phyloP scores from a whole-genome alignment of 345 rosid species.

The Excoecaria agallocha region DNA sequence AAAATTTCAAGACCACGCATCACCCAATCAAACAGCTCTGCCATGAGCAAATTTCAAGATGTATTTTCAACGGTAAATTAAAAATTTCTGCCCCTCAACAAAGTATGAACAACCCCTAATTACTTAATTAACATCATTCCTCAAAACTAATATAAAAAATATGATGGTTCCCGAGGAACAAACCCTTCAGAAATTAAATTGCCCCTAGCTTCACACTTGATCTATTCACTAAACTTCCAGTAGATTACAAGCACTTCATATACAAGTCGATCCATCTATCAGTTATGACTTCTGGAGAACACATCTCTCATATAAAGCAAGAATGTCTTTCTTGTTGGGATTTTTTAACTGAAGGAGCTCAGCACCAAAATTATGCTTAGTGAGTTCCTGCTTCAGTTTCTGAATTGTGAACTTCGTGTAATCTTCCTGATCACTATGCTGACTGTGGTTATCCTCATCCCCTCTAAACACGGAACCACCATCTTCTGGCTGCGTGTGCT shows the following conservation, averaged over 20 bases:
- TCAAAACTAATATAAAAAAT: background rate
- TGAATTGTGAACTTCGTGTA: constrained; percentile 70
- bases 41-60: background rate
- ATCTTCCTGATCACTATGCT: constrained; percentile 59
- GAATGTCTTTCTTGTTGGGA: constrained; percentile 77
- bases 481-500: constrained; percentile 51
- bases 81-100: background rate
- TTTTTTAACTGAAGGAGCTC: constrained; percentile 71
- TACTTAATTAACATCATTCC: background rate
- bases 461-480: constrained; percentile 62
- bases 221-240: constrained; percentile 1
- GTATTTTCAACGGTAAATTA: background rate
- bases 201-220: background rate
- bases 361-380: constrained; percentile 75
- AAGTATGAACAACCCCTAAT: background rate
- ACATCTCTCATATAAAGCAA: constrained; percentile 70
- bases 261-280: constrained; percentile 26
- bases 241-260: constrained; percentile 26
- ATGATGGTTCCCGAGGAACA: background rate
- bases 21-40: background rate
- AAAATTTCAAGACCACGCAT: background rate
- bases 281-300: constrained; percentile 59
- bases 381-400: constrained; percentile 85
- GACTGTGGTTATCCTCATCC: constrained; percentile 58
- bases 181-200: background rate